phyloP scores from a whole-genome alignment of 164 flowering plant genomes.

The Magnolia kwangsiensis region DNA sequence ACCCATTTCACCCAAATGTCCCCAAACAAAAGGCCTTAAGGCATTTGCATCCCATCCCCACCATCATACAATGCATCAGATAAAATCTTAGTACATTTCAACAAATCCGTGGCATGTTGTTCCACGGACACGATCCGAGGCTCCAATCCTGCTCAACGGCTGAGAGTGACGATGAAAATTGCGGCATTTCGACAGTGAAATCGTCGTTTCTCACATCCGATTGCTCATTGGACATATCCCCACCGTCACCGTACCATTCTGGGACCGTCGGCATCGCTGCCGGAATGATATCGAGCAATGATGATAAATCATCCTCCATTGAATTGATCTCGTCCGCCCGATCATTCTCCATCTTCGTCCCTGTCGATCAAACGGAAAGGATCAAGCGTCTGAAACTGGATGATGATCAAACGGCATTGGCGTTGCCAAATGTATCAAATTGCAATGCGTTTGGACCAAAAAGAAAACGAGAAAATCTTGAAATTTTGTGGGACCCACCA shows the following conservation, averaged over 20 bases:
- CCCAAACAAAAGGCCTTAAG: too few relatives aligned
- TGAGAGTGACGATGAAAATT: constrained; percentile 17
- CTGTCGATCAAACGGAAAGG: constrained; percentile 14
- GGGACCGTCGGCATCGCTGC: constrained; percentile 21
- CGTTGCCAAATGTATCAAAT: background rate
- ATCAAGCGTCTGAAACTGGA: background rate
- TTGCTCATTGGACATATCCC: constrained; percentile 35
- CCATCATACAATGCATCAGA: too few relatives aligned
- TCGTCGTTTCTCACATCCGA: constrained; percentile 32
- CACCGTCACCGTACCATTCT: constrained; percentile 37
- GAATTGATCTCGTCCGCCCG: constrained; percentile 24
- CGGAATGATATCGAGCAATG: constrained; percentile 50
- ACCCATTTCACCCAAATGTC: too few relatives aligned
- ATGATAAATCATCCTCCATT: constrained; percentile 45
- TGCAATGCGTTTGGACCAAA: background rate
- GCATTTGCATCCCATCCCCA: too few relatives aligned
- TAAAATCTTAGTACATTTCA: constrained; percentile 7
- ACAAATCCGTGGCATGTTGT: constrained; percentile 41
- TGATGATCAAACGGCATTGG: background rate
- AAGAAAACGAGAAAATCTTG: background rate
- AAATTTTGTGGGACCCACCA: background rate
- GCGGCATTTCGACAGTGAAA: constrained; percentile 36
- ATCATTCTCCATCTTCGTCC: constrained; percentile 21
- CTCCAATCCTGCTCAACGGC: constrained; percentile 30
- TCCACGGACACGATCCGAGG: constrained; percentile 12